A percentile compares a stretch with the other conserved stretches of the same genome.
phyloP scores from a whole-genome alignment of 371 early-diverging fungal genomes.

The Rhizopus delemar region DNA sequence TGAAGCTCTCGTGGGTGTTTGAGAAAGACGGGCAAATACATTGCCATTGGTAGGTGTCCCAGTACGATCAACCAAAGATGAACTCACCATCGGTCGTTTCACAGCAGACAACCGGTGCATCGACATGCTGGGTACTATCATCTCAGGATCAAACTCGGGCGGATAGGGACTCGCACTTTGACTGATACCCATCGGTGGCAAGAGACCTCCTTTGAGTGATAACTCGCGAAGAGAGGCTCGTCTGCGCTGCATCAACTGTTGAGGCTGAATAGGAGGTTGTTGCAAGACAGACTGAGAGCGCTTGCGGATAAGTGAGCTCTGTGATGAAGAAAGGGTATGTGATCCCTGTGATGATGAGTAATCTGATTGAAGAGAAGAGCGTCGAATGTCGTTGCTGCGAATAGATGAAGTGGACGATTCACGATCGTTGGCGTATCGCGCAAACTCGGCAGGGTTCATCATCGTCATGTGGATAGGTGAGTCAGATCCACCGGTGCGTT shows the following conservation, averaged over 20 bases:
- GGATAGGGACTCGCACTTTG: constrained; percentile 4
- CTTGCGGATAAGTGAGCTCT: constrained; percentile 25
- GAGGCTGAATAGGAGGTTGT: constrained; percentile 26
- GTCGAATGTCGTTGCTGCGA: constrained; percentile 47
- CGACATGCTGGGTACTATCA: constrained; percentile 17
- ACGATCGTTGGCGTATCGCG: constrained; percentile 43
- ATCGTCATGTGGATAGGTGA: constrained; percentile 46
- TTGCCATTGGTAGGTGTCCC: constrained; percentile 38
- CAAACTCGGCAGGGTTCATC: constrained; percentile 48
- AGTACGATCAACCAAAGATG: constrained; percentile 18
- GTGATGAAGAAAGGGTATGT: constrained; percentile 27
- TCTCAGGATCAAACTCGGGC: constrained; percentile 17
- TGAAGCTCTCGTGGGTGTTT: constrained; percentile 48
- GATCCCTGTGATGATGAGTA: constrained; percentile 44
- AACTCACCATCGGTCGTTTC: constrained; percentile 6
- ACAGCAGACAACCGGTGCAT: constrained; percentile 9
- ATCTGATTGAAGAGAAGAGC: constrained; percentile 51
- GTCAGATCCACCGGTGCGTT: constrained; percentile 37
- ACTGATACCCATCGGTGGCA: constrained; percentile 1
- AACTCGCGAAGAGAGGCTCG: constrained; percentile 44
- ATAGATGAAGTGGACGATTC: constrained; percentile 57
- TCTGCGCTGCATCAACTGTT: constrained; percentile 24
- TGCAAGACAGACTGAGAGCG: constrained; percentile 25
- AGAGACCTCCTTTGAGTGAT: constrained; percentile 18
- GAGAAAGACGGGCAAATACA: constrained; percentile 47